Evolutionary conservation across 352 stramenopile species (phyloP).

Genomic region (Globisporangium camurandrum): DNA sequence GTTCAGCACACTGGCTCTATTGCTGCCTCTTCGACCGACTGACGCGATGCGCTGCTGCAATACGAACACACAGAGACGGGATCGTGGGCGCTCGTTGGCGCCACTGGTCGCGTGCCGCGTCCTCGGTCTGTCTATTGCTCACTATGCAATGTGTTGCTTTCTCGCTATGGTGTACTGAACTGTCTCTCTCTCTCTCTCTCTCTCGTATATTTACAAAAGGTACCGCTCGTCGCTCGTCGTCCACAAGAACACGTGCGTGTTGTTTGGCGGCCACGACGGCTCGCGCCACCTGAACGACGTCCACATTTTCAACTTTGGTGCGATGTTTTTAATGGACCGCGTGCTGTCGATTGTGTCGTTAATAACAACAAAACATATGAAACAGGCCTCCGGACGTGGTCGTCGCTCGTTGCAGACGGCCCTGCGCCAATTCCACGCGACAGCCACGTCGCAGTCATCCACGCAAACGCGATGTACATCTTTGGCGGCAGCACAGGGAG

Average conservation of each 20-base stretch:
- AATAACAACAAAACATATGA: not conserved
- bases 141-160: too few relatives aligned
- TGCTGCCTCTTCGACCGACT: not conserved
- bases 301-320: conserved; percentile 95
- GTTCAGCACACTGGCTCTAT: not conserved
- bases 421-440: conserved; percentile 91
- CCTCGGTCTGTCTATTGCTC: conserved; percentile 31
- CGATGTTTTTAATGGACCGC: too few relatives aligned
- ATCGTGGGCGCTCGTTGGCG: conserved; percentile 83
- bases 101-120: conserved; percentile 60
- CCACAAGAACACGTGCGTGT: conserved; percentile 89
- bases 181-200: not conserved
- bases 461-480: conserved; percentile 93
- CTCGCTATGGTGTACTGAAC: not conserved
- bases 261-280: conserved; percentile 97
- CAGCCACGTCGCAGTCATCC: conserved; percentile 93
- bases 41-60: too few relatives aligned
- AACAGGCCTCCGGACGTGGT: conserved; percentile 81
- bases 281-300: conserved; percentile 96
- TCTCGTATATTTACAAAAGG: conserved; percentile 14
- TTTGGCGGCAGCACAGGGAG: conserved; percentile 94
- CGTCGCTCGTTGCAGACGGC: conserved; percentile 83
- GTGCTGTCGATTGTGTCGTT: not conserved
- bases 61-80: conserved; percentile 72
- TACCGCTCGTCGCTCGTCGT: conserved; percentile 89